Evolutionary conservation across 2,329 filamentous ascomycete genomes (phyloP), one percentile per base, ranked within the genome.

Genomic region (Colletotrichum sp.): DNA sequence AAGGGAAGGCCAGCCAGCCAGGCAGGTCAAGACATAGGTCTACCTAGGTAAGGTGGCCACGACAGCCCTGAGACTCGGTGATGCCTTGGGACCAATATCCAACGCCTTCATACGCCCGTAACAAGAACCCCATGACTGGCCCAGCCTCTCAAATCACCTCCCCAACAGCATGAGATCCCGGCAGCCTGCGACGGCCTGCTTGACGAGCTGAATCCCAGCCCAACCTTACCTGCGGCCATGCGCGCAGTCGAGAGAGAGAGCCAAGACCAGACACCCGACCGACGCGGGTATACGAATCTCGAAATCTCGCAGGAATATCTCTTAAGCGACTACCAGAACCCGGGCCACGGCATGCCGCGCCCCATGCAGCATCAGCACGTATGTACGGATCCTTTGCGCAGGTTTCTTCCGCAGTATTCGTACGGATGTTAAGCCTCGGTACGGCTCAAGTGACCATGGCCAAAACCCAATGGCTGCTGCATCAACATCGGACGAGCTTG

Each of bases 91-190:
- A 5, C 44, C 36, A 52, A 32, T 28, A 32, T 72, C 21, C 49
- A 72, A 62, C n/a, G 34, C 49, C 24, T 28, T 34, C 59, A 62
- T 75, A 75, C 72, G 72, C 52, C 72, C 72, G 72, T 75, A 75
- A 52, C 32, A 18, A 39, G 28, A 28, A 32, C 13, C 60, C 49
- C 62, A 30, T 30, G 32, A 52, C 39, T 66, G 21, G 52, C 28
- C 62, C 34, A 60, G 30, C 52, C 66, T 64, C 34, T 21, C 44
- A 12, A 13, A 21, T 52, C 44, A 52, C n/a, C 44, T 52, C n/a
- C 44, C 62, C 44, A 59, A 59, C 28, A 66, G 26, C 15, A 39
- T 26, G 63, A 66, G 44, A 66, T 52, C 28, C 44, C 26, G 39
- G 63, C 36, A 49, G 15, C 26, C 36, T 62, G 67, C 32, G 39